Evolutionary conservation across 352 stramenopile genomes (phyloP), one percentile per base, ranked within the genome.

Genomic region (Hyaloperonospora brassicae): DNA sequence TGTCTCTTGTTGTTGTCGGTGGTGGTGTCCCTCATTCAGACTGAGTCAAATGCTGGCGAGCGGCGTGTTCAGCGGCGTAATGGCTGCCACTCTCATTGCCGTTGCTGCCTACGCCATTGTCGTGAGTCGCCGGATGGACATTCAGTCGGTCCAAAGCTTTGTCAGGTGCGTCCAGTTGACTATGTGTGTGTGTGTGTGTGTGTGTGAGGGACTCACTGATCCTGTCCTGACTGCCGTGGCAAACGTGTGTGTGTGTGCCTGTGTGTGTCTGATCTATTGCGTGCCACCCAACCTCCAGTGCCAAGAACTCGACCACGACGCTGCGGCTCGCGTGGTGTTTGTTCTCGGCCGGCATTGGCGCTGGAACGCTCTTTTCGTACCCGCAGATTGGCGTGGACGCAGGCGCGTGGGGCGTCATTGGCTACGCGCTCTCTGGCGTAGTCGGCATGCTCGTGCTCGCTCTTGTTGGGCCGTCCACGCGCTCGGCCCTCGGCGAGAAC

Each of bases 331-430:
- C 68, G n/a, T 91, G 76, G 76, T 87, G 80, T 55, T 79, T 91
- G 49, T 91, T 91, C 60, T 75, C 80, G 10, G 75, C 80, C 17
- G 74, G 76, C 45, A 87, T 87, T 62, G 80, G 80, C 52, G 86
- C 78, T 10, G 87, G 78, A 66, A 84, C 80, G 22, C 66, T 91
- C 24, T 91, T 79, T 49, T 77, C 78, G 35, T 91, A 83, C 66
- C 80, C 80, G 7, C 62, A 87, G 55, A 89, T 88, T 62, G 80
- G 78, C 14, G 79, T 88, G 36, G 43, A 77, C 46, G 80, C 77
- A 13, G 76, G 80, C 14, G 75, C 78, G 11, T 91, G 78, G 80
- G 78, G 78, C 39, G 63, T 91, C 47, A 84, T 91, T 39, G 80
- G 80, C 36, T 91, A 91, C 52, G 73, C 76, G 31, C 69, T 91